Base-by-base conservation (phyloP, 768 basidiomycete species). In the Rhodotorula taiwanensis region DNA sequence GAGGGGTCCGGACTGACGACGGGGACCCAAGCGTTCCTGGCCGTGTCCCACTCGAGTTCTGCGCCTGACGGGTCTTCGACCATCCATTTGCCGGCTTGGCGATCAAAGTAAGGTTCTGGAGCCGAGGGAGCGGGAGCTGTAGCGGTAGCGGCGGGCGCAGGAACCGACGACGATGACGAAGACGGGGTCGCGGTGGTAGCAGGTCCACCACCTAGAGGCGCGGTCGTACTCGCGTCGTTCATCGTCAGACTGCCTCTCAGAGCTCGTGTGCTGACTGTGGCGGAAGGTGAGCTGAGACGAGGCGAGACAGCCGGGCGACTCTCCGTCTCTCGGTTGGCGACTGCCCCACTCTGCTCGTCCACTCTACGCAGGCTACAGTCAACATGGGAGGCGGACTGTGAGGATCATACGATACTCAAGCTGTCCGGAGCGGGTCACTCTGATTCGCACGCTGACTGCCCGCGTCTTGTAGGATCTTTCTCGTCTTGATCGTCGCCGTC, bases 11-110 rank as follows among this genome's bases (percentile, higher is more conserved):
- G 16, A 62, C 65, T 27, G 25, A 97, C 93, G 74, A 92, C 75
- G 45, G 88, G 86, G 30, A 91, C 76, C 94, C 94, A 98, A 34
- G 79, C 78, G 18, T 83, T 84, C 72, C 87, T 90, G 15, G 76
- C 73, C 39, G 81, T 76, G 74, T 91, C 88, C 78, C 86, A 98
- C 77, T 98, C 94, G 72, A 89, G 81, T 75, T 95, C 93, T n/a
- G 81, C 77, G 23, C 89, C 92, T 71, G 92, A 88, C 52, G 88
- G 87, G 72, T 89, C 83, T 75, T 99, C 94, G 73, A 86, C 84
- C 64, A 85, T 83, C 89, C 90, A 98, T 71, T 88, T 86, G 55
- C 82, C 82, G 8, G 83, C 79, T 45, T 80, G 79, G 72, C 81
- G 86, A 55, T 87, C 86, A 74, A 87, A 89, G 76, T 90, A 86